Percentiles rank a stretch among this genome's conserved stretches.
These are phyloP conservation scores for Iris macrosiphon DNA, from an alignment of 106 monocot genomes.

Conservation along the genomic window DNA sequence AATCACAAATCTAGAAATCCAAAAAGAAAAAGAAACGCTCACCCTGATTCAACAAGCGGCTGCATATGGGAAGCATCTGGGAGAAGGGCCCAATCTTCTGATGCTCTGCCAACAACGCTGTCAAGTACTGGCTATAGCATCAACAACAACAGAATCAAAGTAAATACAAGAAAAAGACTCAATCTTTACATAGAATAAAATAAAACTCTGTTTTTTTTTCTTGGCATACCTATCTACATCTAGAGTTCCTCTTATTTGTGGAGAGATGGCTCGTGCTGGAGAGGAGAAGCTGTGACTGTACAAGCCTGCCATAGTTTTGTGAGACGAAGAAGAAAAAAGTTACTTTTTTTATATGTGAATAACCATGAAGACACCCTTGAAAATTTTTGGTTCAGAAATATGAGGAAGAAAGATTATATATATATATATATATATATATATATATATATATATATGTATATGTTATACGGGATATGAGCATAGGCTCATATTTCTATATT, in stretches of 20 bases:
- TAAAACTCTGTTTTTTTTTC: too few relatives aligned
- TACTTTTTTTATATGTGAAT: too few relatives aligned
- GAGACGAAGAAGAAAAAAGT: too few relatives aligned
- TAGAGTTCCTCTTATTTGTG: constrained; percentile 54
- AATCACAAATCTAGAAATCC: background rate
- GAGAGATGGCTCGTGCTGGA: too few relatives aligned
- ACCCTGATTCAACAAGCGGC: constrained; percentile 85
- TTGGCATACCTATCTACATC: constrained; percentile 75
- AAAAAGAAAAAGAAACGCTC: constrained; percentile 17
- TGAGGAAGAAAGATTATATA: too few relatives aligned
- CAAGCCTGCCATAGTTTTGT: constrained; percentile 78
- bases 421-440: too few relatives aligned
- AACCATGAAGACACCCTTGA: too few relatives aligned
- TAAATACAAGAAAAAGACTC: constrained; percentile 9
- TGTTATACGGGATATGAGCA: too few relatives aligned
- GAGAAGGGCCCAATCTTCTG: constrained; percentile 95
- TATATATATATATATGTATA: too few relatives aligned
- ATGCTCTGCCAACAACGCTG: constrained; percentile 84
- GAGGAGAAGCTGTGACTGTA: constrained; percentile 67
- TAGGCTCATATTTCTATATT: too few relatives aligned
- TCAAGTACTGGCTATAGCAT: constrained; percentile 81
- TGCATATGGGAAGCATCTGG: constrained; percentile 94
- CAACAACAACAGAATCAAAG: constrained; percentile 9
- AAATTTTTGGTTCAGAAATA: too few relatives aligned
- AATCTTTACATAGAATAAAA: constrained; percentile 3